Base-by-base conservation (phyloP, 1,284 basidiomycete species). In the Ustilago nuda region DNA sequence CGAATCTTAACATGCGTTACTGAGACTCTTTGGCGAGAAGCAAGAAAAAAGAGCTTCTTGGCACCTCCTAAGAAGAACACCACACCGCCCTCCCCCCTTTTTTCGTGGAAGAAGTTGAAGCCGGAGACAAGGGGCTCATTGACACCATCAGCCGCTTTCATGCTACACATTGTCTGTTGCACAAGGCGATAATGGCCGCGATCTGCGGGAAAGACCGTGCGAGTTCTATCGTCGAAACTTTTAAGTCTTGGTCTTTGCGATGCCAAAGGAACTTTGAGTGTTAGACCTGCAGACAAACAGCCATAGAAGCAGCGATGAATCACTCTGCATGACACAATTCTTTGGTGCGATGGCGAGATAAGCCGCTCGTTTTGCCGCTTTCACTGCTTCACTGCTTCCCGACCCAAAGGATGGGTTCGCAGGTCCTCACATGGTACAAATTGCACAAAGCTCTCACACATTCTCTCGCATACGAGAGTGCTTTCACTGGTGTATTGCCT, bases 341-440 rank as follows among this genome's bases (percentile, higher is more conserved):
- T 2, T 2, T 15, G 1, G 7, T 4, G 33, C 27, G 45, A 67
- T 67, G 53, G 52, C 65, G 65, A 67, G 65, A 67, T 67, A 55
- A 53, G 65, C 65, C 65, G 65, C 33, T 23, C 56, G 8, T 57
- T 64, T 58, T 57, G 35, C 61, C 61, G 62, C 62, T 15, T 52
- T 17, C 12, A 17, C 30, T 33, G 23, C 9, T 33, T 50, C 15
- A 33, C 45, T 19, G 33, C 33, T 43, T 45, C 7, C 43, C 43
- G 17, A 45, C n/a, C 19, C 43, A 45, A 45, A 45, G 11, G n/a
- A 15, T 45, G n/a, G 19, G n/a, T 45, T 7, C n/a, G n/a, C 43
- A 5, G 9, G n/a, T 19, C 7, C 17, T 8, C 19, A 7, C 43
- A 19, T 7, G n/a, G 43, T 15, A 37, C 36, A 13, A 37, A 50